These are phyloP conservation scores for Vachellia pachyceras DNA, from an alignment of 306 rosid genomes.

Conservation along the genomic window DNA sequence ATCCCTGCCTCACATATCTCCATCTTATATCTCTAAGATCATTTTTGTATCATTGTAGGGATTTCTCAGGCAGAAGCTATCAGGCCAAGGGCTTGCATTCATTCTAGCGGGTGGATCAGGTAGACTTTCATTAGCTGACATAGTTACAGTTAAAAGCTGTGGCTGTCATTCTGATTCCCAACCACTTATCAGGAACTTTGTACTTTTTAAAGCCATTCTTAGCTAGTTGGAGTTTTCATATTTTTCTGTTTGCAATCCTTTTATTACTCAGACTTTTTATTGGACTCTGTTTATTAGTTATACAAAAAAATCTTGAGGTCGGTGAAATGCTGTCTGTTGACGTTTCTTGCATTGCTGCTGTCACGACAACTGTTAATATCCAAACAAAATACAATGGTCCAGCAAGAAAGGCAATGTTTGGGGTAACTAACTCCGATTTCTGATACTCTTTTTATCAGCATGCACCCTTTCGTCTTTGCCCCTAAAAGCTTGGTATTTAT, in stretches of 20 bases:
- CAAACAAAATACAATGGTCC: slow-evolving; percentile 90
- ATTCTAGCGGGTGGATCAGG: slow-evolving; percentile 95
- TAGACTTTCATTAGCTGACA: slow-evolving; percentile 45
- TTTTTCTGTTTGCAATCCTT: slow-evolving; percentile 22
- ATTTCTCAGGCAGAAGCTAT: slow-evolving; percentile 94
- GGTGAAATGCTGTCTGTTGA: slow-evolving; percentile 92
- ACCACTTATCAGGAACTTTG: not conserved
- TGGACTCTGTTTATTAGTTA: slow-evolving; percentile 64
- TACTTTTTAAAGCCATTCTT: slow-evolving; percentile 16
- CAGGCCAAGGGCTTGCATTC: slow-evolving; percentile 98
- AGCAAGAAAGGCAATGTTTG: slow-evolving; percentile 89
- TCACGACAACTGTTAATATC: slow-evolving; percentile 72
- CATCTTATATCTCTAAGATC: slow-evolving; percentile 34
- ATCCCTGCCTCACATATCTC: slow-evolving; percentile 6
- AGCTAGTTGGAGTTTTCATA: slow-evolving; percentile 23
- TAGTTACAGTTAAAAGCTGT: not conserved
- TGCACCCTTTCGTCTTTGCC: slow-evolving; percentile 9
- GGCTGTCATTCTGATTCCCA: not conserved
- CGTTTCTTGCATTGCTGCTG: slow-evolving; percentile 91
- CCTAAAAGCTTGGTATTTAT: not conserved
- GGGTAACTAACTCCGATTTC: slow-evolving; percentile 63
- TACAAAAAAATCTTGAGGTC: slow-evolving; percentile 94
- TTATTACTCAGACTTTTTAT: slow-evolving; percentile 41
- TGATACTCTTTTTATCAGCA: slow-evolving; percentile 3
- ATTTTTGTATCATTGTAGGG: slow-evolving; percentile 49